Base-by-base conservation (phyloP, 2,329 filamentous ascomycete genomes). In the Fusarium udum region DNA sequence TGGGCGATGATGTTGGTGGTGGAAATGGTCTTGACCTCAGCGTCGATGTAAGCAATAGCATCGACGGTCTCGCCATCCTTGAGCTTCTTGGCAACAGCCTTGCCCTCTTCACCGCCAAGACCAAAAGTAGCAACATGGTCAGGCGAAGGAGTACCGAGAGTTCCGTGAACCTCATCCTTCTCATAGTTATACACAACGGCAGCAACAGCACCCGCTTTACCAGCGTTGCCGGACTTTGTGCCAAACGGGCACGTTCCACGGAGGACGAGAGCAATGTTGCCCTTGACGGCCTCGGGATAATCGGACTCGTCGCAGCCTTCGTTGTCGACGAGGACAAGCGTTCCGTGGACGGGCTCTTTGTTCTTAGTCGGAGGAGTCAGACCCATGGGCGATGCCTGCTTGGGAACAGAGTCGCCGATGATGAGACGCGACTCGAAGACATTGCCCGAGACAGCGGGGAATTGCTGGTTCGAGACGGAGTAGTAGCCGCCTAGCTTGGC, bases 121-220 rank as follows among this genome's bases (percentile, higher is more conserved):
- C 91, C 91, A 66, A 94, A 91, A 3, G 91, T 93, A 2, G 93
- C 89, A 10, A 93, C 85, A 75, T 94, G 88, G 58, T 90, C 77
- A 16, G 86, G 83, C 1, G 84, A 83, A 0, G 91, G 90, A 0
- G 83, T 85, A 16, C 91, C 92, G 7, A 96, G 85, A 2, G 93
- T 95, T 45, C 93, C 93, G 57, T 87, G 86, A 2, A 94, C 82
- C 7, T 83, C 80, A 4, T 89, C 92, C 3, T 87, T 82, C 55
- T 90, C 89, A 74, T 91, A 92, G 84, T 95, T 94, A 83, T 93
- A 95, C 56, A 96, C 86, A 20, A 96, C 83, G 2, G 91, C 92
- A 4, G 91, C 93, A 7, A 89, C 81, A 10, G 93, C 93, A 26
- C 93, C 92, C 3, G 92, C 92, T 55, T 84, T 86, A 46, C 91